Evolutionary conservation across 495 filamentous ascomycete species (phyloP).

Genomic region (Daldinia caldariorum): DNA sequence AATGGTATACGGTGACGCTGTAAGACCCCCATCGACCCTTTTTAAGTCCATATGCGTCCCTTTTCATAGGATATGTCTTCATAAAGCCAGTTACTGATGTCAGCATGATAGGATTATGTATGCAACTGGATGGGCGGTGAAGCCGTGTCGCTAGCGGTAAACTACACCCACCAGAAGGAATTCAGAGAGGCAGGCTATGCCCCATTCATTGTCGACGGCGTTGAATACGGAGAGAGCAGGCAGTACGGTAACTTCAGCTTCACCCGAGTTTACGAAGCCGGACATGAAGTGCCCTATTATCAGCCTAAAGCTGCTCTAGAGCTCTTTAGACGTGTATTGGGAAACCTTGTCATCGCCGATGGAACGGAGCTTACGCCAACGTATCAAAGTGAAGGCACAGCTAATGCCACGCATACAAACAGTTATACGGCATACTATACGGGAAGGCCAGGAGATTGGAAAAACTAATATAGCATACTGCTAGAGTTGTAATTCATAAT

Average conservation of each 20-base stretch:
- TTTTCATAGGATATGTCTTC: background rate
- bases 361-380: slow-evolving; percentile 51
- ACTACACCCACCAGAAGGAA: slow-evolving; percentile 53
- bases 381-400: slow-evolving; percentile 58
- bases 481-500: background rate
- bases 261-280: slow-evolving; percentile 57
- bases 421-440: slow-evolving; percentile 50
- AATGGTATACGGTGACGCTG: slow-evolving; percentile 59
- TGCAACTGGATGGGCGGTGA: slow-evolving; percentile 73
- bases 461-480: slow-evolving; percentile 16
- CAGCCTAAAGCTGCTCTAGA: slow-evolving; percentile 54
- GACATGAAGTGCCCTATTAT: slow-evolving; percentile 50
- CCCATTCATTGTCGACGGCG: slow-evolving; percentile 51
- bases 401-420: slow-evolving; percentile 66
- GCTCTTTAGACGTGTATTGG: slow-evolving; percentile 51
- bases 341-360: slow-evolving; percentile 41
- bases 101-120: slow-evolving; percentile 59
- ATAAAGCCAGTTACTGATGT: background rate
- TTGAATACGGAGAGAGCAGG: slow-evolving; percentile 48
- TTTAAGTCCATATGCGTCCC: background rate
- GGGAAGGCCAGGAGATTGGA: slow-evolving; percentile 41
- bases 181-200: slow-evolving; percentile 63
- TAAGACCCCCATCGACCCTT: slow-evolving; percentile 16
- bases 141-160: slow-evolving; percentile 64
- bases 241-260: slow-evolving; percentile 74